A percentile compares a stretch with the other conserved stretches of the same genome.
These are phyloP conservation scores for Saccharomycopsis vini DNA, from an alignment of 805 yeast species.

Conservation along the genomic window DNA sequence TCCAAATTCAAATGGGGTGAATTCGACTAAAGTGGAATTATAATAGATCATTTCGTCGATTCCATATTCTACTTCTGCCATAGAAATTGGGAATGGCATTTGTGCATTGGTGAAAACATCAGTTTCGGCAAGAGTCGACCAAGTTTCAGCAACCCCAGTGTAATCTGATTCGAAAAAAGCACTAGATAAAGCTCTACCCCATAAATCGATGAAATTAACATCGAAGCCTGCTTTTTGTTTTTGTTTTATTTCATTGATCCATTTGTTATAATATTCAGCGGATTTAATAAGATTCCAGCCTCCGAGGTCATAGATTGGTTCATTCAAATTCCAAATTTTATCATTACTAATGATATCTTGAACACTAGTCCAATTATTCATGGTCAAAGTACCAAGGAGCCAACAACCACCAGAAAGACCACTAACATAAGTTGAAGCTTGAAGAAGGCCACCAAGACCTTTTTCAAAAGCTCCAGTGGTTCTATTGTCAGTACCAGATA, in stretches of 20 bases:
- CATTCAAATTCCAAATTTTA: conserved; percentile 57
- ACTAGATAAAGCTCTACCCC: conserved; percentile 57
- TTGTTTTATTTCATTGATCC: conserved; percentile 33
- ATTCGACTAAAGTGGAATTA: conserved; percentile 40
- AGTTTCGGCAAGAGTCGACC: conserved; percentile 47
- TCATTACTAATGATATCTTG: conserved; percentile 28
- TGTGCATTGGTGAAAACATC: conserved; percentile 49
- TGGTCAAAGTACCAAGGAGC: conserved; percentile 41
- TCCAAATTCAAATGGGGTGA: conserved; percentile 62
- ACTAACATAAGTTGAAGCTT: conserved; percentile 41
- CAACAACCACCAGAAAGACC: conserved; percentile 62
- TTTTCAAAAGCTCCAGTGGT: conserved; percentile 27
- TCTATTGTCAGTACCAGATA: conserved; percentile 42
- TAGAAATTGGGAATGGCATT: conserved; percentile 66
- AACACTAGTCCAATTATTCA: conserved; percentile 29
- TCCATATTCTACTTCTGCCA: conserved; percentile 39
- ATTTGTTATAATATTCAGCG: conserved; percentile 44
- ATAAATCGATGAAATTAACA: conserved; percentile 48
- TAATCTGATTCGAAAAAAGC: conserved; percentile 42
- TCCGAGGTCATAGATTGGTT: conserved; percentile 51
- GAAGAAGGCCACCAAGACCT: conserved; percentile 44
- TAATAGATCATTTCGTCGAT: conserved; percentile 38
- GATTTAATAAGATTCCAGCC: conserved; percentile 54
- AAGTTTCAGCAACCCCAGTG: conserved; percentile 26
- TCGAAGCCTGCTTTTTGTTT: conserved; percentile 47